Evolutionary conservation across 169 alveolate genomes (phyloP), one percentile per base, ranked within the genome.

Genomic region (Eimeria praecox): DNA sequence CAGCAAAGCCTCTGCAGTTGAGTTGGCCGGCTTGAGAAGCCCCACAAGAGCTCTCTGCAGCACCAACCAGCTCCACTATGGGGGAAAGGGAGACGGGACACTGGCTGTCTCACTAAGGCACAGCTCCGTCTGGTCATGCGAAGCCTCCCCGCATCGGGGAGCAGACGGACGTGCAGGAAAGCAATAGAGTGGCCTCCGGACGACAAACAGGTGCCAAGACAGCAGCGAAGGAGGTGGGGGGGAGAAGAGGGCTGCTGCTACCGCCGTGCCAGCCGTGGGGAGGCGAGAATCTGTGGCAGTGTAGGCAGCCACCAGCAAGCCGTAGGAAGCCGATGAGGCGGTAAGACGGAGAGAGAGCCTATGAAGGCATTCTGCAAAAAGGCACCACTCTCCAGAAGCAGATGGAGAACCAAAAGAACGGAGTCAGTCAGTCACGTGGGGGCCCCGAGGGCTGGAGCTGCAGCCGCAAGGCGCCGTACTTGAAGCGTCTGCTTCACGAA

Each of bases 361-460:
- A 5, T 59, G 22, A n/a, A 59, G 69, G 69, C 69, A 59, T 18
- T 14, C 9, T 77, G 56, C 27, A 44, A 40, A 46, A 44, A 16
- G 87, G n/a, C 40, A 40, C 3, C 18, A 20, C 54, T 9, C 64
- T 9, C 38, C 62, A 40, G 49, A 77, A 24, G 59, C 54, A 44
- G 49, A 77, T 40, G 27, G 42, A 30, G 40, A 77, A 33, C 16
- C 20, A 62, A 38, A 77, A 33, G 59, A 77, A 40, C 40, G 87
- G 1, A 71, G 42, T 30, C 27, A 16, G 87, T 42, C 62, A 20
- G 56, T 77, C 35, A 16, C 42, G 59, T 42, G 40, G 59, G 87
- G 87, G 59, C 87, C 87, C 87, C 46, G 62, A 27, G 42, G 87
- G 87, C 87, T 77, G 59, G 87, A 46, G 87, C 87, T 20, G 49